Percentiles rank a stretch among this genome's conserved stretches.
These are phyloP conservation scores for Clonostachys chloroleuca DNA, from an alignment of 2,329 filamentous ascomycete species.

Conservation along the genomic window DNA sequence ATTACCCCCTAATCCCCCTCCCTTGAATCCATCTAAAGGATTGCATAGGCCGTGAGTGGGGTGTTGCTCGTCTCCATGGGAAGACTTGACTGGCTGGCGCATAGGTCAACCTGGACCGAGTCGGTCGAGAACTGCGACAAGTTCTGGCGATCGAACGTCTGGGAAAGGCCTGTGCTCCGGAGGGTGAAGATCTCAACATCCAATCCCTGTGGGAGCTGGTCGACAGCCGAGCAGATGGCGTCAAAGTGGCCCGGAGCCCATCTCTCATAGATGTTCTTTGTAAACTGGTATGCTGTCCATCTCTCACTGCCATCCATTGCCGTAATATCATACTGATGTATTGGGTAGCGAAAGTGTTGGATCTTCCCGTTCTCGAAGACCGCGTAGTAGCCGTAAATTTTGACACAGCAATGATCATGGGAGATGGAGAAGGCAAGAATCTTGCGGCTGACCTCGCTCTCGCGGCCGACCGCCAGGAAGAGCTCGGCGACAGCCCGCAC, in stretches of 20 bases:
- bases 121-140: no score
- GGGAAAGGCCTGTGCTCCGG: no score
- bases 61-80: no score
- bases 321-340: constrained; percentile 24
- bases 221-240: constrained; percentile 27
- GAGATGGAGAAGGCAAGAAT: constrained; percentile 34
- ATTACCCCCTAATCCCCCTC: no score
- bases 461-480: constrained; percentile 25
- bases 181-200: background rate
- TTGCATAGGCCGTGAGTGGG: no score
- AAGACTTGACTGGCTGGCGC: no score
- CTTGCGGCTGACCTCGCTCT: constrained; percentile 28
- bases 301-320: background rate
- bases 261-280: constrained; percentile 25
- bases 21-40: no score
- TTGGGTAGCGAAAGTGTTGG: constrained; percentile 29
- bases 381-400: constrained; percentile 34
- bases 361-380: constrained; percentile 17
- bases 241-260: constrained; percentile 28
- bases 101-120: no score
- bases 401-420: constrained; percentile 13
- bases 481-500: constrained; percentile 30
- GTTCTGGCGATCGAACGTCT: no score
- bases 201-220: constrained; percentile 14
- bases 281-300: constrained; percentile 14